Conservation (phyloP, 208 protist species). For the Trypanosoma theileri region DNA sequence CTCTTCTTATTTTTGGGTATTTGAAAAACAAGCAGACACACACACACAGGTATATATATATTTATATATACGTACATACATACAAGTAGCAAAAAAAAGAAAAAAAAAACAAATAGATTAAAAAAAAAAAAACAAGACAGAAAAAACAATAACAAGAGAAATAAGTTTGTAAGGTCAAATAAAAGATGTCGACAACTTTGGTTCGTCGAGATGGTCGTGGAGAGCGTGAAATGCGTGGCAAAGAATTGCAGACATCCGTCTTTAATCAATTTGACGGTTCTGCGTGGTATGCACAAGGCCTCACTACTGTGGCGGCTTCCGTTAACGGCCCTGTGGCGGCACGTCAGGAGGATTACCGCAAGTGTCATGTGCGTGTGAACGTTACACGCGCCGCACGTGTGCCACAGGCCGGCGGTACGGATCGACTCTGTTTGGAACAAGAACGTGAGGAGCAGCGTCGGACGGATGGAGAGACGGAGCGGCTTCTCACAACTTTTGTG, state of each 20-base stretch:
- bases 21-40: background rate
- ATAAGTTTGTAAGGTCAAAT: slow-evolving; percentile 1
- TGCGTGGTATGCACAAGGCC: slow-evolving; percentile 74
- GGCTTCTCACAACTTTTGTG: slow-evolving; percentile 37
- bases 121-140: no score
- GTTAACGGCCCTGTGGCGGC: slow-evolving; percentile 73
- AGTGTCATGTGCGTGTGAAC: slow-evolving; percentile 36
- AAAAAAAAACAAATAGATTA: no score
- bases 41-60: slow-evolving; percentile 15
- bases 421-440: slow-evolving; percentile 45
- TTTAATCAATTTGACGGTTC: slow-evolving; percentile 75
- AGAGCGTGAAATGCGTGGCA: slow-evolving; percentile 62
- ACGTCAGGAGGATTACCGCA: slow-evolving; percentile 46
- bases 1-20: slow-evolving; percentile 4
- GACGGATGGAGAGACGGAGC: slow-evolving; percentile 52
- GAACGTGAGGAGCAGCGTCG: slow-evolving; percentile 31
- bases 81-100: no score
- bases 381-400: slow-evolving; percentile 18
- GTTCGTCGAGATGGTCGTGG: slow-evolving; percentile 62
- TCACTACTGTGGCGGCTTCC: slow-evolving; percentile 55
- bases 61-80: slow-evolving; percentile 3
- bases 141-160: background rate
- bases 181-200: slow-evolving; percentile 16
- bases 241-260: slow-evolving; percentile 59
- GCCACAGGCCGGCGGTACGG: slow-evolving; percentile 52